A percentile compares a stretch with the other conserved stretches of the same genome.
Evolutionary conservation across 768 basidiomycete species (phyloP).

Genomic region (Leccinum longicurvipes): DNA sequence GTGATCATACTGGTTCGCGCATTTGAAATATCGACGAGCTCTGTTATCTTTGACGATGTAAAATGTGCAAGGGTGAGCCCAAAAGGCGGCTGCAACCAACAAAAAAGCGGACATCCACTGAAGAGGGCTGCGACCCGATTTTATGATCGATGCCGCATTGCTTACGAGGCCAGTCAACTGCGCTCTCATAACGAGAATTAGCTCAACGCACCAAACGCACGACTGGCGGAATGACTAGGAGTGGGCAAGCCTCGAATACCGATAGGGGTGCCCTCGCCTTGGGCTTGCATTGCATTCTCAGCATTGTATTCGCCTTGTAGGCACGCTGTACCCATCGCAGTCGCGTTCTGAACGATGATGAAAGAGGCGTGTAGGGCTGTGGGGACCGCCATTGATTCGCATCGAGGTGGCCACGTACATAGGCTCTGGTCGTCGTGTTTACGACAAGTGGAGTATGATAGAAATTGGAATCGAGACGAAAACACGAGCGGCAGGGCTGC

Average conservation of each 20-base stretch:
- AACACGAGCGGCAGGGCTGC: background rate
- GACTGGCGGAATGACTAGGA: background rate
- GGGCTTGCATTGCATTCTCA: background rate
- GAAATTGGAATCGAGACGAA: background rate
- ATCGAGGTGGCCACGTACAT: slow-evolving; percentile 1
- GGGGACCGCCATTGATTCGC: slow-evolving; percentile 4
- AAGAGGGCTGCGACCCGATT: background rate
- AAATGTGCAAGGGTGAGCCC: background rate
- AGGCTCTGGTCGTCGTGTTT: slow-evolving; percentile 4
- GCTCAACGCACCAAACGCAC: background rate
- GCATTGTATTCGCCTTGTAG: slow-evolving; percentile 3
- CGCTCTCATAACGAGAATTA: background rate
- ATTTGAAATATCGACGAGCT: background rate
- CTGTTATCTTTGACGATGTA: background rate
- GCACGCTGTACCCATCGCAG: slow-evolving; percentile 1
- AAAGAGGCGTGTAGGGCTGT: slow-evolving; percentile 15
- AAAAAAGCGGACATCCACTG: slow-evolving; percentile 1
- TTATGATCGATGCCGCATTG: background rate
- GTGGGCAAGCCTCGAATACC: background rate
- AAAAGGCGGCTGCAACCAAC: background rate
- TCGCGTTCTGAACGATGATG: slow-evolving; percentile 10
- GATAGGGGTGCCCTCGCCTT: background rate
- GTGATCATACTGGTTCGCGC: background rate
- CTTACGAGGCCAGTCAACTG: background rate
- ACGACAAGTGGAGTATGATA: background rate